phyloP scores from a whole-genome alignment of 2,329 filamentous ascomycete species.

The Penicillium sp. region DNA sequence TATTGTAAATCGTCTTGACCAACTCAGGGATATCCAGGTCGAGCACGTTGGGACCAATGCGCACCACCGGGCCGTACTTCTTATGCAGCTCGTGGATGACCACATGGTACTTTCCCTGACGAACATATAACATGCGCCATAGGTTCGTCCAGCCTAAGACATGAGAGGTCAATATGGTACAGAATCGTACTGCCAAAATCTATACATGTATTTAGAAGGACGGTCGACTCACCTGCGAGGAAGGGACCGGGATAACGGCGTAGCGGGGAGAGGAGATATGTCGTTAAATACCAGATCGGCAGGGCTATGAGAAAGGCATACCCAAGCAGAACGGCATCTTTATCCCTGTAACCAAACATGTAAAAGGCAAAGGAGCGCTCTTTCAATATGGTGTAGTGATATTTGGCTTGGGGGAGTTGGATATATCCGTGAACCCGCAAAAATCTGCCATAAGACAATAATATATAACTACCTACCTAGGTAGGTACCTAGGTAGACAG shows the following conservation, averaged over 20 bases:
- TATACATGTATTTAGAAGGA: not conserved
- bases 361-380: not conserved
- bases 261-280: conserved; percentile 19
- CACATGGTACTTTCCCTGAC: conserved; percentile 25
- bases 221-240: conserved; percentile 16
- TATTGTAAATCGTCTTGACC: conserved; percentile 38
- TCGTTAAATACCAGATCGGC: conserved; percentile 15
- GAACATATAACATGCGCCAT: conserved; percentile 36
- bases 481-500: too few relatives aligned
- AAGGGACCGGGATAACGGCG: conserved; percentile 20
- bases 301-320: not conserved
- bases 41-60: conserved; percentile 42
- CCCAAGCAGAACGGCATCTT: not conserved
- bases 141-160: conserved; percentile 35
- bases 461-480: too few relatives aligned
- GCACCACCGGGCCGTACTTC: conserved; percentile 43
- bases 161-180: not conserved
- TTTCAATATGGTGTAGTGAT: not conserved
- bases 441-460: not conserved
- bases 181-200: not conserved
- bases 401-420: not conserved
- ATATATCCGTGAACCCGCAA: not conserved
- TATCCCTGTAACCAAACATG: not conserved
- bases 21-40: conserved; percentile 40
- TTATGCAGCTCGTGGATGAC: conserved; percentile 36